phyloP scores from a whole-genome alignment of 2,329 filamentous ascomycete genomes.

The Calonectria leucothoes region DNA sequence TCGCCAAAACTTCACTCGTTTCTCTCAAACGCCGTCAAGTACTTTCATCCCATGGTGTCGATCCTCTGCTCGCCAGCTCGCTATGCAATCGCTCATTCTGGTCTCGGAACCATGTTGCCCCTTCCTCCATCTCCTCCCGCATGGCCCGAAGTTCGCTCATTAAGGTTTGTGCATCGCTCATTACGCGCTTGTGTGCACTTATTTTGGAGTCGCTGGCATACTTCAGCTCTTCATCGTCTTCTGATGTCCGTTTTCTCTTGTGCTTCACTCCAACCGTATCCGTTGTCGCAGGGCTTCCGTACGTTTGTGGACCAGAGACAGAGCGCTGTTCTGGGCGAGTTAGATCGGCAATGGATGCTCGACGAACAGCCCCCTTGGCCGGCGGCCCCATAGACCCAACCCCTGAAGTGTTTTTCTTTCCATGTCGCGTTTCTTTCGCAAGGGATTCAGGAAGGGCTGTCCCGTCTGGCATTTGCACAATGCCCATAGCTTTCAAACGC shows the following conservation, averaged over 20 bases:
- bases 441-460: constrained; percentile 64
- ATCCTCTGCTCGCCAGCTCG: constrained; percentile 47
- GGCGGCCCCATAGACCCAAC: constrained; percentile 46
- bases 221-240: constrained; percentile 37
- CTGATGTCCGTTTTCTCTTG: constrained; percentile 47
- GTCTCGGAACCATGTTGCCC: constrained; percentile 58
- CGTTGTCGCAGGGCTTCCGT: constrained; percentile 12
- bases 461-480: constrained; percentile 65
- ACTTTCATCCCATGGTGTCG: constrained; percentile 50
- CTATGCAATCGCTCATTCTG: constrained; percentile 57
- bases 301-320: constrained; percentile 35
- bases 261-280: constrained; percentile 37
- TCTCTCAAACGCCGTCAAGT: constrained; percentile 32
- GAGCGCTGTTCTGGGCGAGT: constrained; percentile 28
- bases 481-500: constrained; percentile 61
- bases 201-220: constrained; percentile 27
- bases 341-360: constrained; percentile 40
- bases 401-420: constrained; percentile 53
- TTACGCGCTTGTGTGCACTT: constrained; percentile 52
- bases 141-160: constrained; percentile 55
- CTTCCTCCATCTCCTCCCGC: constrained; percentile 59
- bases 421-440: constrained; percentile 56
- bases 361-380: constrained; percentile 26
- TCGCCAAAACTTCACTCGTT: background rate
- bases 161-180: constrained; percentile 55